These are phyloP conservation scores for Diaporthe helianthi DNA, from an alignment of 2,329 filamentous ascomycete species.

Conservation along the genomic window DNA sequence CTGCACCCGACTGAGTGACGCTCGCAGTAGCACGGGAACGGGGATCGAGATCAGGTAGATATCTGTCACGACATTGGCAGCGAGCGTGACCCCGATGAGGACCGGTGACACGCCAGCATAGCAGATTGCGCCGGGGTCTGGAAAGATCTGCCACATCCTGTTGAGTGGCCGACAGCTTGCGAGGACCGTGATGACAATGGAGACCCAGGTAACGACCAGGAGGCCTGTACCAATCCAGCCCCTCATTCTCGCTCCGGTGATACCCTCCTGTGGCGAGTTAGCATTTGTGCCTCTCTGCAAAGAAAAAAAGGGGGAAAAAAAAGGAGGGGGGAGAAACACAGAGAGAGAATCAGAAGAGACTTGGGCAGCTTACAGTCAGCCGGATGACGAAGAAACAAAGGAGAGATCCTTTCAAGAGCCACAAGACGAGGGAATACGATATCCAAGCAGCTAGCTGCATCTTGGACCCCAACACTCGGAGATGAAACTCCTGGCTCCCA, in stretches of 20 bases:
- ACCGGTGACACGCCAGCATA: slow-evolving; percentile 25
- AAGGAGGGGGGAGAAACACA: no score
- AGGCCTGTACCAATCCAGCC: slow-evolving; percentile 59
- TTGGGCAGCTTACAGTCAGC: slow-evolving; percentile 48
- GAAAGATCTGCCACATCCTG: slow-evolving; percentile 66
- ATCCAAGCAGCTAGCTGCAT: slow-evolving; percentile 64
- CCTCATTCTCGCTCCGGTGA: slow-evolving; percentile 42
- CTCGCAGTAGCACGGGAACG: slow-evolving; percentile 16
- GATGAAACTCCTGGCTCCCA: slow-evolving; percentile 20
- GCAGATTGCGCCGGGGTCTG: slow-evolving; percentile 58
- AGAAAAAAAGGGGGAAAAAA: background rate
- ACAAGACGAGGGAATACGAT: slow-evolving; percentile 60
- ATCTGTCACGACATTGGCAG: slow-evolving; percentile 32
- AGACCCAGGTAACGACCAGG: slow-evolving; percentile 56
- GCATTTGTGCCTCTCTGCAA: background rate
- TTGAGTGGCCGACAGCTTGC: slow-evolving; percentile 59
- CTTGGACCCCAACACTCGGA: slow-evolving; percentile 61
- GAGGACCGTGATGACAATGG: slow-evolving; percentile 56
- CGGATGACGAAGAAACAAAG: slow-evolving; percentile 60
- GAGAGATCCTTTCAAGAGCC: slow-evolving; percentile 64
- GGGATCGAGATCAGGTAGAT: slow-evolving; percentile 34
- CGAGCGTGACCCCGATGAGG: slow-evolving; percentile 25
- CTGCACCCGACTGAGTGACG: slow-evolving; percentile 18
- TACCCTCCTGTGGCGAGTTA: slow-evolving; percentile 42
- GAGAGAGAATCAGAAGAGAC: background rate